phyloP scores from a whole-genome alignment of 2,329 filamentous ascomycete genomes.

The Arachnomyces sp. region DNA sequence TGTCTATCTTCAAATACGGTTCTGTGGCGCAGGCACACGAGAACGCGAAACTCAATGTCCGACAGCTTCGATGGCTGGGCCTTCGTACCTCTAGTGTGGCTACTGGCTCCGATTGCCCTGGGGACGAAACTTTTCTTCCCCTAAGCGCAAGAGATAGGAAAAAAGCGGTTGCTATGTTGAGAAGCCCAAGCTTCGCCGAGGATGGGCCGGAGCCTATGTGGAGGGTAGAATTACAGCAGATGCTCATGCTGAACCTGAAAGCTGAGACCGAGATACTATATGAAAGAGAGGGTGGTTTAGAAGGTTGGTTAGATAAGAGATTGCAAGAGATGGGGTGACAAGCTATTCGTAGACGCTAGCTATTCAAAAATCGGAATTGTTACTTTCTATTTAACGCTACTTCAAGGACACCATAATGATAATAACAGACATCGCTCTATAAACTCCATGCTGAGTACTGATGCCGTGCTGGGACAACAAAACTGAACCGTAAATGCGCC shows the following conservation, averaged over 20 bases:
- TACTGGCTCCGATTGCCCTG: conserved; percentile 22
- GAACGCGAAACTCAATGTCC: conserved; percentile 38
- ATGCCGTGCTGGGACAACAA: too few species aligned
- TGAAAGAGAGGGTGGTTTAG: conserved; percentile 34
- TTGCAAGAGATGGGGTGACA: conserved; percentile 14
- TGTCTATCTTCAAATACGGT: conserved; percentile 57
- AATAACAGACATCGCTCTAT: neutral
- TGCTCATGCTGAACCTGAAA: conserved; percentile 57
- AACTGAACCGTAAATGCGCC: too few species aligned
- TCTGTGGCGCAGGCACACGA: conserved; percentile 51
- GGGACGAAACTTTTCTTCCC: conserved; percentile 38
- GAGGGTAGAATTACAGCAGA: conserved; percentile 49
- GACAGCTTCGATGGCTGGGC: conserved; percentile 52
- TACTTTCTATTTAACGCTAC: neutral
- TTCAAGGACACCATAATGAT: neutral
- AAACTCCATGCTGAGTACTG: too few species aligned
- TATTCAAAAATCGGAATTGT: neutral
- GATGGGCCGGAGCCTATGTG: conserved; percentile 38
- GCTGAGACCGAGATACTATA: conserved; percentile 54
- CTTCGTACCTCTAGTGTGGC: conserved; percentile 37
- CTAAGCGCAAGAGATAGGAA: conserved; percentile 48
- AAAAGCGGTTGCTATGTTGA: conserved; percentile 49
- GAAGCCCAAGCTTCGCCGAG: conserved; percentile 35
- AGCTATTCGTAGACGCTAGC: neutral
- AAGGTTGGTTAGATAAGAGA: conserved; percentile 36